Conservation (phyloP, 2,329 filamentous ascomycete species). For the Orbilia brochopaga region DNA sequence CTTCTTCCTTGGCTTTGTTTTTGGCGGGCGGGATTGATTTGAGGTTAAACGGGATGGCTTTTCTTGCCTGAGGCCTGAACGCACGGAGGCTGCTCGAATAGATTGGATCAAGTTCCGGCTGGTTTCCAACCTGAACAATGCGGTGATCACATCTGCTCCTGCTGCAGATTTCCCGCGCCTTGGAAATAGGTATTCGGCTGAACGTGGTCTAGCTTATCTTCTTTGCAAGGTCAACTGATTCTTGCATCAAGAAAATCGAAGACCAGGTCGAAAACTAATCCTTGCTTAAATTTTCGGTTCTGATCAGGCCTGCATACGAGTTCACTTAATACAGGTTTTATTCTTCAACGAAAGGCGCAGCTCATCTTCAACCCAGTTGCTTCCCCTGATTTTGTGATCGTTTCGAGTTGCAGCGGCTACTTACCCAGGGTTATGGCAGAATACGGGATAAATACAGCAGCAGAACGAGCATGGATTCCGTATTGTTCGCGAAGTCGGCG, state of each 20-base stretch:
- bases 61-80: slow-evolving; percentile 50
- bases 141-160: slow-evolving; percentile 39
- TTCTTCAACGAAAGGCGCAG: slow-evolving; percentile 2
- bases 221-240: slow-evolving; percentile 15
- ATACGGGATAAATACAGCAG: not conserved
- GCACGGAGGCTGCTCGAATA: slow-evolving; percentile 31
- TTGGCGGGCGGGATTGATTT: slow-evolving; percentile 44
- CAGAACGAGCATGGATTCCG: not conserved
- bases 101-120: slow-evolving; percentile 43
- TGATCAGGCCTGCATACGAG: not conserved
- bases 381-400: slow-evolving; percentile 46
- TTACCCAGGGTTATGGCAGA: slow-evolving; percentile 45
- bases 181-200: slow-evolving; percentile 41
- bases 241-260: slow-evolving; percentile 28
- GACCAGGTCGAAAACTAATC: slow-evolving; percentile 1
- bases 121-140: slow-evolving; percentile 31
- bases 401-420: slow-evolving; percentile 32
- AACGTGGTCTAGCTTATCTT: slow-evolving; percentile 44
- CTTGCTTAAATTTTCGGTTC: not conserved
- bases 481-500: too few species aligned
- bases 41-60: slow-evolving; percentile 51
- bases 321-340: slow-evolving; percentile 9
- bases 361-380: slow-evolving; percentile 4
- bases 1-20: slow-evolving; percentile 30
- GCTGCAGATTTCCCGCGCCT: slow-evolving; percentile 49